Evolutionary conservation across 768 basidiomycete species (phyloP), one percentile per base, ranked within the genome.

Genomic region (Calocera cornea): DNA sequence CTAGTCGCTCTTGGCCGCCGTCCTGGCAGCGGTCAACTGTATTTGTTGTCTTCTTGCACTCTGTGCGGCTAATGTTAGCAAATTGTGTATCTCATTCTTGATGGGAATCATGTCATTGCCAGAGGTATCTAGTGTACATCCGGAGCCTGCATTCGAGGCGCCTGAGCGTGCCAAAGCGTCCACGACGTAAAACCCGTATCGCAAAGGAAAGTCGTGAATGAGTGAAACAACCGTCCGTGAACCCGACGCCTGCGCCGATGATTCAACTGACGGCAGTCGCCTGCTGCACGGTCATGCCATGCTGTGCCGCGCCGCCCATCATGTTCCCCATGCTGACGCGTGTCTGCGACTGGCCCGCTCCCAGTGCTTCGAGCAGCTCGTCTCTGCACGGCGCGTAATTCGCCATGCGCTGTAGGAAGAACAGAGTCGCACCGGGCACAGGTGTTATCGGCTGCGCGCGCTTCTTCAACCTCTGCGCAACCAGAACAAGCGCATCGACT

Each of bases 11-110:
- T 60, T 60, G 54, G 54, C 54, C 24, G 27, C 10, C 54, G 14
- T 16, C 54, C 16, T 12, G 54, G 27, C 54, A 22, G 54, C 31
- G 24, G 54, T 27, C 54, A 60, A 29, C 54, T 60, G 54, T 60
- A 60, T 60, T 60, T 60, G 54, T 60, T 60, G 54, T 33, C 54
- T 60, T 60, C 54, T 60, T 60, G 54, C 54, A 60, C 11, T 60
- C 31, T 60, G 54, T 60, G 54, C 31, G 54, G 54, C 54, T 60
- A 60, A 60, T 60, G 54, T 31, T 60, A 29, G 54, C 54, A 60
- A 29, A 5, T 10, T 33, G 14, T 60, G 54, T 60, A 60, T 31
- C 54, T 47, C 44, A 47, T 47, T 7, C 44, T 60, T 60, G 54
- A 60, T 22, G 54, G 54, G 54, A 29, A 60, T 60, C 24, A 60